Conservation (phyloP, 2,329 filamentous ascomycete genomes). For the Lasiodiplodia gonubiensis region DNA sequence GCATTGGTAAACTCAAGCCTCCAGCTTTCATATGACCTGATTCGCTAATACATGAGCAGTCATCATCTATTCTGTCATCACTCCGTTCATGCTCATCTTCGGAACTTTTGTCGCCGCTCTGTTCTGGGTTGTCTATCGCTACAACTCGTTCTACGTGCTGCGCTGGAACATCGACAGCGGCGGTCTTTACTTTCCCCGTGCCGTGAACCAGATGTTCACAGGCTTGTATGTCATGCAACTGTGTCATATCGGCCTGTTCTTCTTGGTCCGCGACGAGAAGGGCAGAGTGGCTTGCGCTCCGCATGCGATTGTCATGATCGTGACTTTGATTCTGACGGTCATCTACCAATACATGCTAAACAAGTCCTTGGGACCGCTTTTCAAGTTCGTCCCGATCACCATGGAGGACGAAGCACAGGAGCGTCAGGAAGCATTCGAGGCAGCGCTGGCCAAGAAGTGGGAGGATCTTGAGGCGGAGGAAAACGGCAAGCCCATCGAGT, state of each 20-base stretch:
- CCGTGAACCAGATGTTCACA: slow-evolving; percentile 94
- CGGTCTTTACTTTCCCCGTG: slow-evolving; percentile 86
- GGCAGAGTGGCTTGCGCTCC: slow-evolving; percentile 66
- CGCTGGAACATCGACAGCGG: slow-evolving; percentile 90
- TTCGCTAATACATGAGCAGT: slow-evolving; percentile 44
- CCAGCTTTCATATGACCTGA: neutral
- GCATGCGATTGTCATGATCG: slow-evolving; percentile 85
- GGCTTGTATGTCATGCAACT: slow-evolving; percentile 95
- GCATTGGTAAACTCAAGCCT: slow-evolving; percentile 66
- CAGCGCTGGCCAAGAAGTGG: slow-evolving; percentile 62
- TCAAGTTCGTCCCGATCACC: slow-evolving; percentile 89
- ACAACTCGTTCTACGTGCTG: slow-evolving; percentile 94
- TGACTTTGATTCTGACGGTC: slow-evolving; percentile 71
- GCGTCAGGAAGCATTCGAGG: slow-evolving; percentile 87
- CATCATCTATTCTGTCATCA: slow-evolving; percentile 84
- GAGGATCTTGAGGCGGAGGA: slow-evolving; percentile 37
- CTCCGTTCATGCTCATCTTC: slow-evolving; percentile 90
- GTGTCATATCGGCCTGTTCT: slow-evolving; percentile 87
- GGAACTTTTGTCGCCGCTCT: slow-evolving; percentile 90
- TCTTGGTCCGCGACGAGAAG: slow-evolving; percentile 69
- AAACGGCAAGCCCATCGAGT: slow-evolving; percentile 28
- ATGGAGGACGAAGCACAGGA: slow-evolving; percentile 92
- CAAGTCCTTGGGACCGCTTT: slow-evolving; percentile 79
- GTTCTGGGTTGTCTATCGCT: slow-evolving; percentile 94
- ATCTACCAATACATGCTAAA: slow-evolving; percentile 84